Evolutionary conservation across 176 grass and related monocot genomes (phyloP).

Genomic region (Oryza rufipogon): DNA sequence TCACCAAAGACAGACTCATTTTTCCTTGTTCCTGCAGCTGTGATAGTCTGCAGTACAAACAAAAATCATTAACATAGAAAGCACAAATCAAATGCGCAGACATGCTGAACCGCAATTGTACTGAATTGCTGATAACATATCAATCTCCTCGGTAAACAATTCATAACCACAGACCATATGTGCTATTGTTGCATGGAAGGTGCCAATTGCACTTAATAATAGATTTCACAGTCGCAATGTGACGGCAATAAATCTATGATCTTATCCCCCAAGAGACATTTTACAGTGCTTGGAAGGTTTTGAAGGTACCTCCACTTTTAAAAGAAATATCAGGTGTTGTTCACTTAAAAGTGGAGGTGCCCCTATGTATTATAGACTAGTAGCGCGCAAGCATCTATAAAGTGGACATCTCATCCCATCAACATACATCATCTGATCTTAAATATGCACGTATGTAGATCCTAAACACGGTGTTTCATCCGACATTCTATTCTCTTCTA

Average conservation of each 20-base stretch:
- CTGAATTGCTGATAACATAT: neutral
- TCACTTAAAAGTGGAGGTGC: neutral
- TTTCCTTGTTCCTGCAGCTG: constrained; percentile 57
- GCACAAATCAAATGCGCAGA: neutral
- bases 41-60: constrained; percentile 69
- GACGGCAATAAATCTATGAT: neutral
- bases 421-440: neutral
- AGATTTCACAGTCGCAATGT: neutral
- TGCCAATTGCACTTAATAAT: neutral
- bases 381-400: neutral
- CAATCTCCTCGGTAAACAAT: neutral
- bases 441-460: neutral
- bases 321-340: neutral
- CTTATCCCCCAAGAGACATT: neutral
- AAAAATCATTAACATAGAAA: constrained; percentile 30
- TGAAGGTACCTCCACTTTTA: neutral
- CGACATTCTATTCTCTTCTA: neutral
- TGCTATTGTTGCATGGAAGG: neutral
- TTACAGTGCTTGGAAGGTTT: neutral
- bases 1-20: constrained; percentile 68
- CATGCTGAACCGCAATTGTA: neutral
- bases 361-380: neutral
- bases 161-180: neutral
- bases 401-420: neutral
- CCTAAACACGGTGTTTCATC: neutral